phyloP scores from a whole-genome alignment of 306 rosid genomes.

The Quercus wislizeni region DNA sequence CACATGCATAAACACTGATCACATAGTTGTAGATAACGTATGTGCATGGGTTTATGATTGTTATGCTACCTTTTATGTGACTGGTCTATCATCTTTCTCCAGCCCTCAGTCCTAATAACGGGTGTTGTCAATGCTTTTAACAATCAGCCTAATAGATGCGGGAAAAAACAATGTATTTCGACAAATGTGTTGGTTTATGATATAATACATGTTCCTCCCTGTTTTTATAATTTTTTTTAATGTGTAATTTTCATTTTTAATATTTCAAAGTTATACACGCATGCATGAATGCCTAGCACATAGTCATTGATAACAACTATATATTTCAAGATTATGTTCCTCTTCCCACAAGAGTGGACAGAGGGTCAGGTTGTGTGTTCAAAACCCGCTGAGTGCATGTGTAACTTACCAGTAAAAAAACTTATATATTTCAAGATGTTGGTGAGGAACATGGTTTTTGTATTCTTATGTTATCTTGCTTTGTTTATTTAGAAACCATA shows the following conservation, averaged over 20 bases:
- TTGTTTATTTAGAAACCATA: constrained; percentile 55
- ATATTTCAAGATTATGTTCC: background rate
- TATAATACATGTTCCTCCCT: background rate
- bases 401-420: too few relatives aligned
- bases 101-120: constrained; percentile 47
- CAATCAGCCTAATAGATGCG: constrained; percentile 49
- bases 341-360: too few relatives aligned
- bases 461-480: constrained; percentile 23
- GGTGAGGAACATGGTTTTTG: background rate
- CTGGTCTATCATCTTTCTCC: constrained; percentile 39
- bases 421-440: too few relatives aligned
- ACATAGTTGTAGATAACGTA: background rate
- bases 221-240: background rate
- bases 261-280: background rate
- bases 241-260: background rate
- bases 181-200: constrained; percentile 15
- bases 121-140: constrained; percentile 54
- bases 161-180: constrained; percentile 44
- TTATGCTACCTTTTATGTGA: constrained; percentile 9
- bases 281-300: background rate
- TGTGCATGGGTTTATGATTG: background rate
- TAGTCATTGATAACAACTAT: background rate
- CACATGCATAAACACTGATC: background rate
- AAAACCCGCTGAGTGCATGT: too few relatives aligned
- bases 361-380: too few relatives aligned